A percentile compares a stretch with the other conserved stretches of the same genome.
phyloP scores from a whole-genome alignment of 257 asterid species.

The Galeopsis tetrahit region DNA sequence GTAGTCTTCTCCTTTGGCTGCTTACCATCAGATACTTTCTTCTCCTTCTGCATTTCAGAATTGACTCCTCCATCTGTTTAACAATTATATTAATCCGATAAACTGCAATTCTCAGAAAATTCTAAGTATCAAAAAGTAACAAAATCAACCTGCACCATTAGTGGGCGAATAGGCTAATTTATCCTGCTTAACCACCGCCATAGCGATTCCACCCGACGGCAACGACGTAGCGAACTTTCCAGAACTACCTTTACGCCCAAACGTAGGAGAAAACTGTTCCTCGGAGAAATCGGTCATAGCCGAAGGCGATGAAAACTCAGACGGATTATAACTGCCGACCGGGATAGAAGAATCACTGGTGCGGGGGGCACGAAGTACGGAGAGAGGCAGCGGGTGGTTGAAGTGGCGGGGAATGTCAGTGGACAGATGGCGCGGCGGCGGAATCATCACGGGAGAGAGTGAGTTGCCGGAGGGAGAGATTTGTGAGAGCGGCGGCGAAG shows the following conservation, averaged over 20 bases:
- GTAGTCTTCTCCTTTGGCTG: slow-evolving; percentile 80
- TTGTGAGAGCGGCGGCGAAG: slow-evolving; percentile 54
- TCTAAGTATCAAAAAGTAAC: neutral
- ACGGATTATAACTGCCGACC: slow-evolving; percentile 87
- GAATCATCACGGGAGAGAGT: slow-evolving; percentile 92
- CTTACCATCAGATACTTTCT: slow-evolving; percentile 49
- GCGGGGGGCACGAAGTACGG: slow-evolving; percentile 55
- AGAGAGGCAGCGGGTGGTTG: slow-evolving; percentile 44
- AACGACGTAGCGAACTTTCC: slow-evolving; percentile 77
- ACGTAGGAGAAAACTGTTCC: slow-evolving; percentile 47
- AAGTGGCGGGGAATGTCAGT: slow-evolving; percentile 57
- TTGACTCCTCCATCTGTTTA: slow-evolving; percentile 58
- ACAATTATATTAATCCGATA: slow-evolving; percentile 28
- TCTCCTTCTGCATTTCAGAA: slow-evolving; percentile 54
- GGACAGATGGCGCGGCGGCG: slow-evolving; percentile 83
- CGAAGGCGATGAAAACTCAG: slow-evolving; percentile 69
- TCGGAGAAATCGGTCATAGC: slow-evolving; percentile 60
- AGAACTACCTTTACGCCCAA: slow-evolving; percentile 52
- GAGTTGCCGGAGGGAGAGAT: slow-evolving; percentile 72
- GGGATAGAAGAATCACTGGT: slow-evolving; percentile 57
- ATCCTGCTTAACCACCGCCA: slow-evolving; percentile 55
- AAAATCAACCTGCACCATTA: slow-evolving; percentile 47
- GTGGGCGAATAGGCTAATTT: slow-evolving; percentile 44
- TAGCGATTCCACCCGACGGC: slow-evolving; percentile 69
- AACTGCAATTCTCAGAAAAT: slow-evolving; percentile 7